Evolutionary conservation across 371 early-diverging fungal genomes (phyloP).

Genomic region (Lichtheimia corymbifera): DNA sequence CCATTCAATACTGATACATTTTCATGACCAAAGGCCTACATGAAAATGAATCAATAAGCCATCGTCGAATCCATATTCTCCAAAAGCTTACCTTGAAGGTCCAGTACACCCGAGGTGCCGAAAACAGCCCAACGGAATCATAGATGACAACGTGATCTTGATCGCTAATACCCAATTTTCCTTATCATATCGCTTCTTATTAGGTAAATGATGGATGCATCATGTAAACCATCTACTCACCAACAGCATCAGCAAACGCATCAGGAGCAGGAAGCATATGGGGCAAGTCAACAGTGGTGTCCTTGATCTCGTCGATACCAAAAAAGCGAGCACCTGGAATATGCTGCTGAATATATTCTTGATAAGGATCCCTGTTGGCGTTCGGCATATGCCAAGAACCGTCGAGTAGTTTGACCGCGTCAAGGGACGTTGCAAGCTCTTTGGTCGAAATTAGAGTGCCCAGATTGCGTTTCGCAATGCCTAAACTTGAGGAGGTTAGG

Average conservation of each 20-base stretch:
- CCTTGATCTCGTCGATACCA: constrained; percentile 77
- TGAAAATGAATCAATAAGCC: background rate
- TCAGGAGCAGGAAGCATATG: constrained; percentile 79
- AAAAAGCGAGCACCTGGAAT: constrained; percentile 68
- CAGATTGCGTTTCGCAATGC: constrained; percentile 10
- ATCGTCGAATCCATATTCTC: background rate
- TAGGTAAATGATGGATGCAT: background rate
- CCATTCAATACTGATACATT: constrained; percentile 87
- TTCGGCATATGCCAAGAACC: constrained; percentile 91
- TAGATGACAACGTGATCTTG: constrained; percentile 78
- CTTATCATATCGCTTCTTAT: constrained; percentile 19
- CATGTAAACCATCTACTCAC: constrained; percentile 19
- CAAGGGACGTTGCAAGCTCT: constrained; percentile 27
- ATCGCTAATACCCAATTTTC: constrained; percentile 68
- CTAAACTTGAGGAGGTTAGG: background rate
- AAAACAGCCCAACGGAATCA: constrained; percentile 69
- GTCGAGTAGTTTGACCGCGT: constrained; percentile 75
- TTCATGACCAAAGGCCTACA: constrained; percentile 80
- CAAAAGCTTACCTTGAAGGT: constrained; percentile 64
- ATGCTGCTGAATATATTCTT: constrained; percentile 66
- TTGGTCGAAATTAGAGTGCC: constrained; percentile 30
- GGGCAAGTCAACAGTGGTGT: constrained; percentile 63
- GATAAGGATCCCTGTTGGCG: constrained; percentile 60
- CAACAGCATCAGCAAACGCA: constrained; percentile 63
- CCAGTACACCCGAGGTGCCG: constrained; percentile 82